These are phyloP conservation scores for Colletotrichum sp. DNA, from an alignment of 2,329 filamentous ascomycete species.

Conservation along the genomic window DNA sequence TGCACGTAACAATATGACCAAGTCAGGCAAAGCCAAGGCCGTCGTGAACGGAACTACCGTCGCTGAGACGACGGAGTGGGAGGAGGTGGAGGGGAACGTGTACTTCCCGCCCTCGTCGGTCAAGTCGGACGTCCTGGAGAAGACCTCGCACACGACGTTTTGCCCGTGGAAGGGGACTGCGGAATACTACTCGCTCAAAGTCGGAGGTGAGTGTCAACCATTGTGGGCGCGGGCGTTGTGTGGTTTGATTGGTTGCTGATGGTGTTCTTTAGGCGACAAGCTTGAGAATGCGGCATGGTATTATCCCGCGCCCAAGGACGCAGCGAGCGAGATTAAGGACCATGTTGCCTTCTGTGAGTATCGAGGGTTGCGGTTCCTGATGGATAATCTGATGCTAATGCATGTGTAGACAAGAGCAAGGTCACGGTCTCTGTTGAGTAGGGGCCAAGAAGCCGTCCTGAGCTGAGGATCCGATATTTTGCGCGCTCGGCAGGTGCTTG, in stretches of 20 bases:
- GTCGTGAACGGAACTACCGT: constrained; percentile 51
- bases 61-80: constrained; percentile 54
- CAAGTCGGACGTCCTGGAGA: constrained; percentile 45
- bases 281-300: constrained; percentile 63
- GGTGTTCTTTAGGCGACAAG: constrained; percentile 38
- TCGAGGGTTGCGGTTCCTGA: background rate
- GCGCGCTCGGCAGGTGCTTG: background rate
- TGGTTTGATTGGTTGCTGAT: background rate
- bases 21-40: constrained; percentile 42
- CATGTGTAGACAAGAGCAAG: constrained; percentile 35
- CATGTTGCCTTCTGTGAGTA: constrained; percentile 63
- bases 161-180: constrained; percentile 64
- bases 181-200: constrained; percentile 58
- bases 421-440: constrained; percentile 27
- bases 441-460: background rate
- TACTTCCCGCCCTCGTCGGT: constrained; percentile 56
- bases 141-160: constrained; percentile 48
- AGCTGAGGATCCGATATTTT: background rate
- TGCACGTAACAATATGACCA: background rate
- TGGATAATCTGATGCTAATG: constrained; percentile 1
- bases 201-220: constrained; percentile 39
- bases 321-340: constrained; percentile 54
- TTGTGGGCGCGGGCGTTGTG: background rate
- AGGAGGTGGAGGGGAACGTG: constrained; percentile 62
- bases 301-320: constrained; percentile 54